Base-by-base conservation (phyloP, 257 asterid species). In the Gentiana straminea region DNA sequence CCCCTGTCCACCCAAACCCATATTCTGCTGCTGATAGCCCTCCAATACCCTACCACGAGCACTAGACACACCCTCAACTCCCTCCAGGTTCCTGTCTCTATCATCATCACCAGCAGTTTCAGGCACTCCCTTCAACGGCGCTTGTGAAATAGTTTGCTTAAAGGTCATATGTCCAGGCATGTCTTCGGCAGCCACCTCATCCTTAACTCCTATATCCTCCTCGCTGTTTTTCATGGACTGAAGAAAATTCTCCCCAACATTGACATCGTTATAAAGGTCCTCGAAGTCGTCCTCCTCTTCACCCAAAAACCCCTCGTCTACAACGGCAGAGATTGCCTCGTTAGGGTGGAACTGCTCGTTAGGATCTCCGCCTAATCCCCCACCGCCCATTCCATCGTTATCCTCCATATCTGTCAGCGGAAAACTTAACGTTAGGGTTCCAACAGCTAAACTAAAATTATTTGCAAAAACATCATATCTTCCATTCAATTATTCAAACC, bases 191-290 rank as follows among this genome's bases (percentile, higher is more conserved):
- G 65, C 66, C 60, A 39, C 82, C 71, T 84, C 84, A 65, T 73
- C 72, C 33, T 49, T 61, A 11, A 64, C 66, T 62, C 58, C 71
- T 15, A 64, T 56, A 62, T 86, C 95, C 69, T 81, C 84, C 69
- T 81, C 84, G 59, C 60, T 82, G 64, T 75, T 78, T 44, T 80
- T 70, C 62, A 83, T 64, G 7, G 93, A 77, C 65, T 81, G 94
- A 62, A 83, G 70, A 73, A 92, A 88, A 56, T 82, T 74, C 77
- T 89, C 98, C 35, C 97, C 97, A 38, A 92, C 94, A 55, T 92
- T 92, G 48, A 92, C 98, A 68, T 92, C 98, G 54, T 85, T 88
- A 63, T 92, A 92, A 24, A 92, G 94, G 64, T 92, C 98, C 61
- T 92, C 98, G 35, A 83, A 92, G 56, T 92, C 97, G 60, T 85